Conservation (phyloP, 208 protist species). For the Wallacemonas sp. region DNA sequence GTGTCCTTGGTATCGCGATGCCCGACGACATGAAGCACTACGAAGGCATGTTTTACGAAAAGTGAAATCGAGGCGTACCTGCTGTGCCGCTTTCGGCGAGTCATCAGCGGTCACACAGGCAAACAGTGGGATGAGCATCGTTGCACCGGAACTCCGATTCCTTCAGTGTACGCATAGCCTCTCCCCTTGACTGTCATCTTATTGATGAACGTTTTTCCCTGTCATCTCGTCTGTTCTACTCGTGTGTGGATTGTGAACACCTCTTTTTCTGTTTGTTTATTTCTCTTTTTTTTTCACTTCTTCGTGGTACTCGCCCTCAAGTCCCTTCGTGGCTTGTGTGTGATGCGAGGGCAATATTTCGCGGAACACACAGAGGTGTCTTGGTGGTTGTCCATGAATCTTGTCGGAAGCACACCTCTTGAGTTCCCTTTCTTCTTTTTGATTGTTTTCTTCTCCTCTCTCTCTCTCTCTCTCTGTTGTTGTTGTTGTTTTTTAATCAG, state of each 20-base stretch:
- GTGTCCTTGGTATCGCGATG: slow-evolving; percentile 16
- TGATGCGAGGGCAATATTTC: no score
- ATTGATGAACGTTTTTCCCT: not conserved
- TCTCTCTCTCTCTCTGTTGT: not conserved
- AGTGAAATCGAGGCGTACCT: not conserved
- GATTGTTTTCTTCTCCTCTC: not conserved
- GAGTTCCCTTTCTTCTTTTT: not conserved
- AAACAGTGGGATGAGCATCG: not conserved
- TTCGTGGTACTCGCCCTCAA: no score
- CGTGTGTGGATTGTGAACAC: no score
- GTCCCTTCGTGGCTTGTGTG: not conserved
- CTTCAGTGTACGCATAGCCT: no score
- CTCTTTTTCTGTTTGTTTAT: not conserved
- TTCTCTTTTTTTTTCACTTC: not conserved
- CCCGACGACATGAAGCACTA: not conserved
- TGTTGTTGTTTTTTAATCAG: not conserved
- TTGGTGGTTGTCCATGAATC: no score
- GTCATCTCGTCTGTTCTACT: not conserved
- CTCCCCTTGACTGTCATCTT: not conserved
- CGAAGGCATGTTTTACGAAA: not conserved
- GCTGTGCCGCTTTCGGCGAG: not conserved
- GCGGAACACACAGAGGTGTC: no score
- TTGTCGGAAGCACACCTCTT: no score
- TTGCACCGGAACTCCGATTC: not conserved
- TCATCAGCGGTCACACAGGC: no score